These are phyloP conservation scores for Sporisorium exsertum DNA, from an alignment of 1,284 basidiomycete genomes.

Conservation along the genomic window DNA sequence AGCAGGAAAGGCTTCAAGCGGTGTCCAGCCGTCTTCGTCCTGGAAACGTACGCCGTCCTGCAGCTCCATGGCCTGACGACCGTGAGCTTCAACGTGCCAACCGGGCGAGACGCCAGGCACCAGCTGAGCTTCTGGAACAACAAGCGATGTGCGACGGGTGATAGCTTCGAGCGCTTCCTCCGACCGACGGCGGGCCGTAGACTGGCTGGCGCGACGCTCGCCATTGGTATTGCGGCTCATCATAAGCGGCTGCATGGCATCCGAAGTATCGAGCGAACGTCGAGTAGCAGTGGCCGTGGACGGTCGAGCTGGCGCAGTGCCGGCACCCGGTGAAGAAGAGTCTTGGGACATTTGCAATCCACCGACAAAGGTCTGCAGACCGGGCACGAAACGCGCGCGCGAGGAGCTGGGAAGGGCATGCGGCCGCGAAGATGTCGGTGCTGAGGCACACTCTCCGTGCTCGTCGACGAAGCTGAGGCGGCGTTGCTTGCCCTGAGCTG, in stretches of 20 bases:
- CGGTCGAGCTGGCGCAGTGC: background rate
- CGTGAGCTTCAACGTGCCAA: constrained; percentile 54
- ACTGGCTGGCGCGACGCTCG: constrained; percentile 26
- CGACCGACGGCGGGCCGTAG: constrained; percentile 23
- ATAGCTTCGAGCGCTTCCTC: constrained; percentile 18
- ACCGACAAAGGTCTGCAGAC: constrained; percentile 57
- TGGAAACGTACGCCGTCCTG: constrained; percentile 42
- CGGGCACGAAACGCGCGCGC: constrained; percentile 49
- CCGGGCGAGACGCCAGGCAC: constrained; percentile 55
- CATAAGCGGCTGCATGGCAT: constrained; percentile 48
- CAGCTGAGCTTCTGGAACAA: constrained; percentile 15
- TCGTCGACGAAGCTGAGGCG: constrained; percentile 38
- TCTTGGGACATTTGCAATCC: constrained; percentile 55
- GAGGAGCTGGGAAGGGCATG: constrained; percentile 39
- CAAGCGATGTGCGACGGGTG: constrained; percentile 9
- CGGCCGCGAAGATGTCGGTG: constrained; percentile 34
- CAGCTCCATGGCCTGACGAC: constrained; percentile 51
- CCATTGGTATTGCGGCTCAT: constrained; percentile 45
- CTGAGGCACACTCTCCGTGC: constrained; percentile 24
- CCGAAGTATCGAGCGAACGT: constrained; percentile 21
- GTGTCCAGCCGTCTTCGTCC: constrained; percentile 57
- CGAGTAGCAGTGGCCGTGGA: constrained; percentile 2
- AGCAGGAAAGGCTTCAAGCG: constrained; percentile 49
- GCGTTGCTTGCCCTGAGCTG: constrained; percentile 34
- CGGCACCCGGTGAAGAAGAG: constrained; percentile 6